phyloP scores from a whole-genome alignment of 164 flowering plant species.

The Echeveria elegans region DNA sequence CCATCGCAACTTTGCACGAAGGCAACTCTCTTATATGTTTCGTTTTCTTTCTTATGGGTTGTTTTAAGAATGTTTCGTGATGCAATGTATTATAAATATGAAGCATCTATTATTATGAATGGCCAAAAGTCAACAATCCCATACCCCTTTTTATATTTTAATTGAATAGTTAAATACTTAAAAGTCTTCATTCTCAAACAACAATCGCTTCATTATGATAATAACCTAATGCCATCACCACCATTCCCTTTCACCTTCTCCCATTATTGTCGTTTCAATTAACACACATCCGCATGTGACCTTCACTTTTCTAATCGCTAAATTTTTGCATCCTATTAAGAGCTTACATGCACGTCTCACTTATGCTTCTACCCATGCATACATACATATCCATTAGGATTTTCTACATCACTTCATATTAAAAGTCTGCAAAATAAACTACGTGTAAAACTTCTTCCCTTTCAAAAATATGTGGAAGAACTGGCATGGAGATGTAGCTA shows the following conservation, averaged over 20 bases:
- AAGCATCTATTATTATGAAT: background rate
- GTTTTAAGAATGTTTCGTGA: background rate
- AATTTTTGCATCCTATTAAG: background rate
- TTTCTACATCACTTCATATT: too few relatives aligned
- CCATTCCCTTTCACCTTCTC: conserved; percentile 5
- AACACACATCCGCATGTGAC: background rate
- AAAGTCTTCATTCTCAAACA: background rate
- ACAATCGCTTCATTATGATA: background rate
- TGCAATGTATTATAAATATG: background rate
- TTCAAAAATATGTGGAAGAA: too few relatives aligned
- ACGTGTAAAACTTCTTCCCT: too few relatives aligned
- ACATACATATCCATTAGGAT: background rate
- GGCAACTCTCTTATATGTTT: too few relatives aligned
- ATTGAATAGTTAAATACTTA: background rate
- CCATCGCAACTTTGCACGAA: too few relatives aligned
- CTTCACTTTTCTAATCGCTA: background rate
- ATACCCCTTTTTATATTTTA: background rate
- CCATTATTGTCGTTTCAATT: background rate
- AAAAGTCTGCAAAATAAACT: too few relatives aligned
- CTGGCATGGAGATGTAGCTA: too few relatives aligned
- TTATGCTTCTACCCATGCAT: background rate
- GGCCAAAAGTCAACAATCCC: background rate
- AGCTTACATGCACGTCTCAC: background rate
- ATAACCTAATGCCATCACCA: background rate
- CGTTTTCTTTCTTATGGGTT: too few relatives aligned